A percentile compares a stretch with the other conserved stretches of the same genome.
phyloP scores from a whole-genome alignment of 257 asterid species.

The Oldenlandia corymbosa region DNA sequence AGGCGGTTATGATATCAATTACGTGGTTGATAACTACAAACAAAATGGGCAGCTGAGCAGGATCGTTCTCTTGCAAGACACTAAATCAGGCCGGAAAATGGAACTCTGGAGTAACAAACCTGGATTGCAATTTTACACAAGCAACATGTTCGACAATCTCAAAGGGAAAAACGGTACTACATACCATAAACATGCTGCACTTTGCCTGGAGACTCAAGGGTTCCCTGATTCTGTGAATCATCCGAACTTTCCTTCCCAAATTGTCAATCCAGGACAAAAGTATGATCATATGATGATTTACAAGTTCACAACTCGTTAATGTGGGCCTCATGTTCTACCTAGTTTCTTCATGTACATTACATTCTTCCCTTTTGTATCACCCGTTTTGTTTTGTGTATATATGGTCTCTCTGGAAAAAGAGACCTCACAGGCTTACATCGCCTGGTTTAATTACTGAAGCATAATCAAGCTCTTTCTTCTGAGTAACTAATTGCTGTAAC shows the following conservation, averaged over 20 bases:
- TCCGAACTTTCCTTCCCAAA: conserved; percentile 65
- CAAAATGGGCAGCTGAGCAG: conserved; percentile 24
- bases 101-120: conserved; percentile 74
- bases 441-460: too few species aligned
- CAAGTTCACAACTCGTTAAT: conserved; percentile 42
- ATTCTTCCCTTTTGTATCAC: too few species aligned
- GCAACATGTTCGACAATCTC: conserved; percentile 44
- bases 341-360: too few species aligned
- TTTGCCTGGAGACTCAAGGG: conserved; percentile 82
- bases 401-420: too few species aligned
- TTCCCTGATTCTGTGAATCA: conserved; percentile 83
- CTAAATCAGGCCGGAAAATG: conserved; percentile 60
- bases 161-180: conserved; percentile 56
- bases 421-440: too few species aligned
- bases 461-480: too few species aligned
- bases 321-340: too few species aligned
- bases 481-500: too few species aligned
- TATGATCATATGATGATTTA: conserved; percentile 62
- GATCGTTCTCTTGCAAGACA: conserved; percentile 45
- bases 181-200: conserved; percentile 39
- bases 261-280: conserved; percentile 52
- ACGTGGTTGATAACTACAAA: conserved; percentile 34
- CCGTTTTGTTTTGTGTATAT: too few species aligned
- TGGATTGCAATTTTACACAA: conserved; percentile 73
- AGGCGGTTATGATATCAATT: conserved; percentile 69